phyloP scores from a whole-genome alignment of 116 monocot species.

The Posidonia oceanica region DNA sequence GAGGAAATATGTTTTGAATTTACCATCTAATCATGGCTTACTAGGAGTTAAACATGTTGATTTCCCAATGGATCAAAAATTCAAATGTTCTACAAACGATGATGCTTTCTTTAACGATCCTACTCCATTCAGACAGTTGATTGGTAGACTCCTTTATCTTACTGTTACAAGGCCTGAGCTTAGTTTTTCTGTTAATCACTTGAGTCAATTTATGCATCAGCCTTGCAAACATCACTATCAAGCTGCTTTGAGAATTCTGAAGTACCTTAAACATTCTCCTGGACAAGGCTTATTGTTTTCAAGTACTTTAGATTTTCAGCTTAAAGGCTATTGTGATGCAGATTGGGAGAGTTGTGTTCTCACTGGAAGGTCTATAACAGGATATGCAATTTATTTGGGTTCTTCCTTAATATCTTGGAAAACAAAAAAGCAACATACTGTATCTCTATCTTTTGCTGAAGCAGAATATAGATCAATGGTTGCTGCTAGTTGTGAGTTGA shows the following conservation, averaged over 20 bases:
- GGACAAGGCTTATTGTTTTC: too few relatives aligned
- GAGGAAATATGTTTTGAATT: background rate
- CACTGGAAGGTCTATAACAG: too few relatives aligned
- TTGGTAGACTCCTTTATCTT: background rate
- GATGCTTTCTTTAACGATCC: background rate
- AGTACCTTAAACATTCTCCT: background rate
- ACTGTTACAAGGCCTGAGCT: background rate
- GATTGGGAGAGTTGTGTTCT: too few relatives aligned
- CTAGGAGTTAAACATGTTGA: background rate
- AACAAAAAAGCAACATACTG: background rate
- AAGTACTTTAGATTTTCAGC: too few relatives aligned
- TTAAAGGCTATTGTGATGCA: too few relatives aligned
- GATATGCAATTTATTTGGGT: too few relatives aligned
- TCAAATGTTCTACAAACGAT: background rate
- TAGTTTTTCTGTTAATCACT: background rate
- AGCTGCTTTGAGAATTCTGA: background rate
- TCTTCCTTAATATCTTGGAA: too few relatives aligned
- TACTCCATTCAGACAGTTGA: background rate
- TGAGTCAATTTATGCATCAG: background rate
- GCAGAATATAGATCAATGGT: too few relatives aligned
- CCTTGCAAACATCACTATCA: background rate
- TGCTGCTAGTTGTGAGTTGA: too few relatives aligned
- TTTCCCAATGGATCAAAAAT: background rate
- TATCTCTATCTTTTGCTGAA: background rate
- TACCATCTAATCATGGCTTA: background rate